These are phyloP conservation scores for Musa itinerans DNA, from an alignment of 176 grass and related monocot genomes.

Conservation along the genomic window DNA sequence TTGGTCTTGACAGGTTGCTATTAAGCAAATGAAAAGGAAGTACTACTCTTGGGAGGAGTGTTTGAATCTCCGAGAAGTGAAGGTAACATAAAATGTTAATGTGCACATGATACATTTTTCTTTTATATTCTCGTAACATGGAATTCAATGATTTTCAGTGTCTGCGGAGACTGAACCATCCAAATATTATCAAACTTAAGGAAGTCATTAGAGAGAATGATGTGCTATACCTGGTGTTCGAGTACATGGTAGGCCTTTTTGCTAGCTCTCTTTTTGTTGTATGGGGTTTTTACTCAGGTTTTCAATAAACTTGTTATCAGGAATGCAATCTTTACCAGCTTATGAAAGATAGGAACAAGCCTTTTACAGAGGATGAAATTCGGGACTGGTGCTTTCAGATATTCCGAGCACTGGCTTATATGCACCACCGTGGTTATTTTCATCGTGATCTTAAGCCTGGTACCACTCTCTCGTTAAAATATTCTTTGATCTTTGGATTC, in stretches of 20 bases:
- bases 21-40: constrained; percentile 99
- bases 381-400: constrained; percentile 97
- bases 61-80: constrained; percentile 98
- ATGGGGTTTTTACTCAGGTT: neutral
- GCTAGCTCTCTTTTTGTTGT: neutral
- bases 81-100: constrained; percentile 43
- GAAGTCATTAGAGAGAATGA: constrained; percentile 98
- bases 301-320: constrained; percentile 26
- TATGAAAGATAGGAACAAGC: constrained; percentile 80
- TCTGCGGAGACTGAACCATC: constrained; percentile 89
- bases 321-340: constrained; percentile 97
- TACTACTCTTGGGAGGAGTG: constrained; percentile 97
- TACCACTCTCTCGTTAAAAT: constrained; percentile 19
- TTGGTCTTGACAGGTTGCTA: constrained; percentile 53
- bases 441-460: constrained; percentile 98
- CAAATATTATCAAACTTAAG: constrained; percentile 96
- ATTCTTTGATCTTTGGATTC: neutral
- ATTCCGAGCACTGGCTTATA: constrained; percentile 92
- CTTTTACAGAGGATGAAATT: constrained; percentile 74
- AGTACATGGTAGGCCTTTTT: constrained; percentile 78
- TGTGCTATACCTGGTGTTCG: constrained; percentile 84
- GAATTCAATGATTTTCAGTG: constrained; percentile 39
- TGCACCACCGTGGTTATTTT: constrained; percentile 97
- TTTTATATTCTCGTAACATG: constrained; percentile 2
- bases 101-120: constrained; percentile 7